A percentile compares a stretch with the other conserved stretches of the same genome.
Conservation (phyloP, 2,329 filamentous ascomycete genomes). For the Chaetomium globosum region DNA sequence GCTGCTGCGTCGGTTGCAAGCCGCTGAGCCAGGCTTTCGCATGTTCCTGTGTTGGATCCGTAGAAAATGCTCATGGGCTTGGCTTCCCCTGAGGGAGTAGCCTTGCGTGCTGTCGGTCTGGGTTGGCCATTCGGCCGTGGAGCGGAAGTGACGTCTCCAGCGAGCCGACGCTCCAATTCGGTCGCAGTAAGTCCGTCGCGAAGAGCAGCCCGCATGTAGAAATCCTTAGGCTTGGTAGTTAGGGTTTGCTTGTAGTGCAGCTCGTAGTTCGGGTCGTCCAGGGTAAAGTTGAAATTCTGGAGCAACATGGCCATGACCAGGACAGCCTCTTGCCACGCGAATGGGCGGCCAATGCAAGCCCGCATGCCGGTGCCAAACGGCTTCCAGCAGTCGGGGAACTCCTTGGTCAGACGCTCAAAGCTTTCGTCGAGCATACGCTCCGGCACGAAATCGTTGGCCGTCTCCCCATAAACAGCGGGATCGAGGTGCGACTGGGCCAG, state of each 20-base stretch:
- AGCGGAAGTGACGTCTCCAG: conserved; percentile 46
- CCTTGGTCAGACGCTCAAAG: conserved; percentile 62
- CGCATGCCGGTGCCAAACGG: conserved; percentile 65
- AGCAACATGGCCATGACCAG: conserved; percentile 65
- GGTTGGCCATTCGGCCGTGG: conserved; percentile 38
- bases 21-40: conserved; percentile 67
- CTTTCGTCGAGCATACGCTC: conserved; percentile 72
- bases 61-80: conserved; percentile 66
- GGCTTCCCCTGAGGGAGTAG: background rate
- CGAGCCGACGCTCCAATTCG: conserved; percentile 51
- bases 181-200: conserved; percentile 61
- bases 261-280: conserved; percentile 63
- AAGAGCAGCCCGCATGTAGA: conserved; percentile 62
- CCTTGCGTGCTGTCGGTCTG: background rate
- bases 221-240: conserved; percentile 65
- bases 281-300: conserved; percentile 70
- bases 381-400: conserved; percentile 67
- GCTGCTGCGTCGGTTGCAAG: conserved; percentile 61
- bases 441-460: conserved; percentile 67
- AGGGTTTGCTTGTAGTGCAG: conserved; percentile 59
- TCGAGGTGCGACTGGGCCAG: conserved; percentile 62
- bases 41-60: conserved; percentile 75
- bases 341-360: conserved; percentile 71
- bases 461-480: conserved; percentile 64
- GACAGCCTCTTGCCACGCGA: conserved; percentile 74